These are phyloP conservation scores for Clavariopsis aquatica DNA, from an alignment of 495 filamentous ascomycete species.

Conservation along the genomic window DNA sequence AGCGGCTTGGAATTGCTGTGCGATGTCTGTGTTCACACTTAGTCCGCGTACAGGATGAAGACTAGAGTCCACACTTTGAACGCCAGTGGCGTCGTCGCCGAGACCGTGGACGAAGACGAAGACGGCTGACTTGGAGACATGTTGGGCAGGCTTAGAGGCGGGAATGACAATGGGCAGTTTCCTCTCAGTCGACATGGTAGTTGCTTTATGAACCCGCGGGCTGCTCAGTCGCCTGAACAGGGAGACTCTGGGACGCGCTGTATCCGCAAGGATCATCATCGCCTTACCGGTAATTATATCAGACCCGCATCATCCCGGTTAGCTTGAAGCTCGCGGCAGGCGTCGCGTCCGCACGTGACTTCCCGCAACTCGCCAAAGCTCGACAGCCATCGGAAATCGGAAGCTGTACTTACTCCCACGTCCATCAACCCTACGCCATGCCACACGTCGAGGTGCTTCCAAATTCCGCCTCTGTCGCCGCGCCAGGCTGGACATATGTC, in stretches of 20 bases:
- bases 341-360: conserved; percentile 5
- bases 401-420: background rate
- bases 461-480: conserved; percentile 62
- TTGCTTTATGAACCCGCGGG: background rate
- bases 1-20: conserved; percentile 48
- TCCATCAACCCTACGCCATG: conserved; percentile 45
- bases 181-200: conserved; percentile 6
- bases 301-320: too few species aligned
- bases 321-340: too few species aligned
- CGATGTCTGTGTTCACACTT: conserved; percentile 34
- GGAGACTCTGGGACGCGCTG: background rate
- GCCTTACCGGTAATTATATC: too few species aligned
- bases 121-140: conserved; percentile 45
- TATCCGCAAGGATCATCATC: too few species aligned
- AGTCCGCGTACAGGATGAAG: background rate
- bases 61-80: conserved; percentile 40
- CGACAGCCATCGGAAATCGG: background rate
- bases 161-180: conserved; percentile 42
- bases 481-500: conserved; percentile 88
- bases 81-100: conserved; percentile 48
- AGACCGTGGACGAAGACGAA: conserved; percentile 52
- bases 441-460: conserved; percentile 75
- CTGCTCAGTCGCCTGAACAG: background rate
- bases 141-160: conserved; percentile 31
- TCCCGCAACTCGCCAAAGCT: background rate